Base-by-base conservation (phyloP, 148 eudicot species). In the Chenopodium quinoa region DNA sequence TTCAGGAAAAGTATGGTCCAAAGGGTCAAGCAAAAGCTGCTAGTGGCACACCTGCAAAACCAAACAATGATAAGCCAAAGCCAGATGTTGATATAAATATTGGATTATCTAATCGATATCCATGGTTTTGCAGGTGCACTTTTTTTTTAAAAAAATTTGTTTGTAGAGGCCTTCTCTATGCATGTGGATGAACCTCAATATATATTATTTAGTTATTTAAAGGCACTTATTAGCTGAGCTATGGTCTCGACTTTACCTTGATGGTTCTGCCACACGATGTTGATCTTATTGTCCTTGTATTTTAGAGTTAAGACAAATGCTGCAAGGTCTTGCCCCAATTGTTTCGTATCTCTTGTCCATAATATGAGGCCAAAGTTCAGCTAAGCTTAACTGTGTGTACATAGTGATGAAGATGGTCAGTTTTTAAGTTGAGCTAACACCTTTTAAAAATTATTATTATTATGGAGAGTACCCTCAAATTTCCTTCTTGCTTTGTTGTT, bases 1-100 rank as follows among this genome's bases (percentile, higher is more conserved):
- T 82, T 75, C 89, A 94, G 98, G 98, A 94, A 83, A 94, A 94
- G 84, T 94, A 94, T 87, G 98, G 98, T 75, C 98, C 98, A 31
- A 94, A 94, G 84, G 97, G 97, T 78, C 91, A 86, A 88, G 91
- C 72, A n/a, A 92, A 89, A 74, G 80, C 85, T 85, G 75, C 89
- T 40, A 85, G 84, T 79, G 93, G 90, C 16, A 70, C 78, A n/a
- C 80, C 90, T 75, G 84, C 89, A 3, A 93, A 90, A 74, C 80
- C 93, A 19, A 91, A 82, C 9, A 90, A 78, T 85, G 92, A 78
- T 12, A 56, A 93, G 82, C 85, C 82, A 69, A 93, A 92, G 86
- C 92, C 93, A 60, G 94, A 95, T 73, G 83, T 95, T 83, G 98
- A 95, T 74, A 87, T 91, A 75, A 90, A 92, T 90, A 93, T 95